Evolutionary conservation across 1,284 basidiomycete species (phyloP).

Genomic region (Wallemia mellicola): DNA sequence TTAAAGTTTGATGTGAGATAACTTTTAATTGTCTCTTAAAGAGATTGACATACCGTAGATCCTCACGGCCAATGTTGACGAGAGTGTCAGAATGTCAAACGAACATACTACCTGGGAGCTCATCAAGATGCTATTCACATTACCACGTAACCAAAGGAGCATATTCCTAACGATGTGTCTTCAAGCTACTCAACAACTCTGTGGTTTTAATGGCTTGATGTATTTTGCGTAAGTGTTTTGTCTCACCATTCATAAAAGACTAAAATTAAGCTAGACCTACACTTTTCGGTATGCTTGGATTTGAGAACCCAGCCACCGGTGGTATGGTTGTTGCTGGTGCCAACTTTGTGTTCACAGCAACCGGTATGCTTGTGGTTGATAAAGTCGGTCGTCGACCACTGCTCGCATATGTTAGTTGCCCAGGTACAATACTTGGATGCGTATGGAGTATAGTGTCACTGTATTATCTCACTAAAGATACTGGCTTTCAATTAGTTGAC

Average conservation of each 20-base stretch:
- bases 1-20: slow-evolving; percentile 11
- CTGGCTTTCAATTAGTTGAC: slow-evolving; percentile 7
- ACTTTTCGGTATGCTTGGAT: slow-evolving; percentile 5
- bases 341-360: slow-evolving; percentile 13
- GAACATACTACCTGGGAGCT: slow-evolving; percentile 4
- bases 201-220: neutral
- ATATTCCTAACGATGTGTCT: slow-evolving; percentile 5
- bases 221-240: neutral
- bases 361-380: slow-evolving; percentile 11
- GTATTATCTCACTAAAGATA: slow-evolving; percentile 12
- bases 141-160: neutral
- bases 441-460: slow-evolving; percentile 14
- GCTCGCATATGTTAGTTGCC: slow-evolving; percentile 11
- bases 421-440: slow-evolving; percentile 12
- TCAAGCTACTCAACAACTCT: no score
- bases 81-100: slow-evolving; percentile 5
- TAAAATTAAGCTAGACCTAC: neutral
- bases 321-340: slow-evolving; percentile 13
- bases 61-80: slow-evolving; percentile 10
- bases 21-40: no score
- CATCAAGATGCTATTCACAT: neutral
- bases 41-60: slow-evolving; percentile 9
- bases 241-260: no score
- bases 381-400: slow-evolving; percentile 13
- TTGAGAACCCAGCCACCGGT: slow-evolving; percentile 13